phyloP scores from a whole-genome alignment of 2,329 filamentous ascomycete genomes.

The Fusarium euwallaceae region DNA sequence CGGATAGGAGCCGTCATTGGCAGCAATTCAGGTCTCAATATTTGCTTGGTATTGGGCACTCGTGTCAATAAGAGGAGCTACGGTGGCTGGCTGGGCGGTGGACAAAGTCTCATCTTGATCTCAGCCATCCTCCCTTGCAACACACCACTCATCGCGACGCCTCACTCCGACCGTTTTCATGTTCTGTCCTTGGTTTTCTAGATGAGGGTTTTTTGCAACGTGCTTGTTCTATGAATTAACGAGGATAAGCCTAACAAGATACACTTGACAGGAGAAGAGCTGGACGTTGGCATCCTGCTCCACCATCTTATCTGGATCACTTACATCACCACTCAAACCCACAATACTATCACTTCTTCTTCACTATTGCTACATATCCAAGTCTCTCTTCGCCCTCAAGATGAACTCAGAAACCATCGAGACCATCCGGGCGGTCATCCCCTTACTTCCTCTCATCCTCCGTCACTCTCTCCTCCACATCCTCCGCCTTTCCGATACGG shows the following conservation, averaged over 20 bases:
- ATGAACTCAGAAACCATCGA: slow-evolving; percentile 34
- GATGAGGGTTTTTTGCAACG: neutral
- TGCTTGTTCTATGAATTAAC: neutral
- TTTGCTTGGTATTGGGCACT: slow-evolving; percentile 16
- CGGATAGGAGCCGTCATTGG: slow-evolving; percentile 14
- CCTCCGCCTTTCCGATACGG: slow-evolving; percentile 76
- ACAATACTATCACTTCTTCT: slow-evolving; percentile 1
- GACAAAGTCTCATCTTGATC: neutral
- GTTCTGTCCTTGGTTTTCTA: neutral
- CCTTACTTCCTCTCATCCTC: slow-evolving; percentile 72
- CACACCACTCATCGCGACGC: neutral
- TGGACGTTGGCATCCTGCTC: neutral
- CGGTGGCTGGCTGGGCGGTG: neutral
- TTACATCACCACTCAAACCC: slow-evolving; percentile 15
- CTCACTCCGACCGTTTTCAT: neutral
- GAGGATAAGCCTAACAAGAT: neutral
- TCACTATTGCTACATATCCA: neutral
- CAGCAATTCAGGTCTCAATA: slow-evolving; percentile 7
- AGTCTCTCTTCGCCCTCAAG: neutral
- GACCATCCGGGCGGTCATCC: slow-evolving; percentile 55
- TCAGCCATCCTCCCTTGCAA: neutral
- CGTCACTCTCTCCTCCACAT: slow-evolving; percentile 73
- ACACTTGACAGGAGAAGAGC: neutral
- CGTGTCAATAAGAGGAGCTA: neutral
- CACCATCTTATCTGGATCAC: slow-evolving; percentile 13